phyloP scores from a whole-genome alignment of 192 early-diverging fungal species.

The Phlyctochytrium planicorne region DNA sequence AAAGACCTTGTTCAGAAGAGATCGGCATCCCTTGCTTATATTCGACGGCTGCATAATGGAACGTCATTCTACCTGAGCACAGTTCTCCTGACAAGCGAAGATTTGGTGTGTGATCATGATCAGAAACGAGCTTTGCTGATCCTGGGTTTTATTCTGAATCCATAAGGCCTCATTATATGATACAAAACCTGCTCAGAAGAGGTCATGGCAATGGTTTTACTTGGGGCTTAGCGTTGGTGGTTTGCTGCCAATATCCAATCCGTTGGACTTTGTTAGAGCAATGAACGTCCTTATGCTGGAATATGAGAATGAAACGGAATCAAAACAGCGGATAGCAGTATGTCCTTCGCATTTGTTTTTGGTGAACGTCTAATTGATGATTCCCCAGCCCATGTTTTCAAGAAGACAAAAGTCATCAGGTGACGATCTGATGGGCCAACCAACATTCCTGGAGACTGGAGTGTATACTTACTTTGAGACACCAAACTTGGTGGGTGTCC shows the following conservation, averaged over 20 bases:
- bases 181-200: conserved; percentile 9
- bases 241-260: conserved; percentile 28
- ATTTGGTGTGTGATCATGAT: conserved; percentile 18
- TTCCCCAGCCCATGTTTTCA: conserved; percentile 16
- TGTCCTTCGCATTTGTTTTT: conserved; percentile 2
- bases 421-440: conserved; percentile 19
- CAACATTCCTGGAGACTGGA: conserved; percentile 17
- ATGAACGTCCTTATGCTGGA: conserved; percentile 36
- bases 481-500: conserved; percentile 28
- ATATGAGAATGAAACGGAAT: conserved; percentile 35
- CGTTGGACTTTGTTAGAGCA: conserved; percentile 36
- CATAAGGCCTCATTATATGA: conserved; percentile 20
- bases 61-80: conserved; percentile 24
- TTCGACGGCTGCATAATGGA: conserved; percentile 23
- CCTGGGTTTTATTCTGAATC: background rate
- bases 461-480: conserved; percentile 36
- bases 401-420: conserved; percentile 7
- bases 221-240: conserved; percentile 37
- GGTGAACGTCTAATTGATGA: background rate
- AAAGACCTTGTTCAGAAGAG: conserved; percentile 20
- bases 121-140: too few relatives aligned
- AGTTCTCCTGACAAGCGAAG: conserved; percentile 19
- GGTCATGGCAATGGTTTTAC: conserved; percentile 35
- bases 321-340: conserved; percentile 27
- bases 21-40: conserved; percentile 16